Conservation (phyloP, 441 rosid genomes). For the Mallotus japonicus region DNA sequence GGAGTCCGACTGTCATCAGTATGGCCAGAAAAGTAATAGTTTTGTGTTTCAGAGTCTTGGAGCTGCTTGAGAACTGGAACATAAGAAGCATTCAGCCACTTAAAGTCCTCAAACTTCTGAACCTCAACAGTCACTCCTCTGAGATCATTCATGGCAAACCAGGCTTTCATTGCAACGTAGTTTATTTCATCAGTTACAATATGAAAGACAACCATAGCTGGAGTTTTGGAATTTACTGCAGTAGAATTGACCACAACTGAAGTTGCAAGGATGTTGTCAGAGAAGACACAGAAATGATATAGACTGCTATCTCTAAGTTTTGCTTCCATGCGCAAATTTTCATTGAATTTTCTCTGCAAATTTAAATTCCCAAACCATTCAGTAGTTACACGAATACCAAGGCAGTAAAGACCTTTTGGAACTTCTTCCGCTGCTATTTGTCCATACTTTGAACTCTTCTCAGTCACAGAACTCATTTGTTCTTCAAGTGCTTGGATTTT, state of each 20-base stretch:
- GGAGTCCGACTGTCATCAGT: constrained; percentile 73
- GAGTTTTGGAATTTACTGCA: constrained; percentile 55
- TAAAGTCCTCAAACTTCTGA: constrained; percentile 90
- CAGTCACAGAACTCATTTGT: constrained; percentile 61
- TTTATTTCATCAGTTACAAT: constrained; percentile 92
- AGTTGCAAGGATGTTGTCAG: constrained; percentile 81
- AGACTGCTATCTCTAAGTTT: constrained; percentile 60
- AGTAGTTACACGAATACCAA: constrained; percentile 78
- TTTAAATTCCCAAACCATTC: constrained; percentile 73
- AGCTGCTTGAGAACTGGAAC: constrained; percentile 98
- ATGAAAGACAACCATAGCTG: constrained; percentile 78
- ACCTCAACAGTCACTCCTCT: constrained; percentile 85
- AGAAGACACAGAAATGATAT: constrained; percentile 71
- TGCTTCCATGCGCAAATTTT: constrained; percentile 37
- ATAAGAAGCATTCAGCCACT: constrained; percentile 95
- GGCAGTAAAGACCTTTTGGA: constrained; percentile 93
- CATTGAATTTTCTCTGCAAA: constrained; percentile 44
- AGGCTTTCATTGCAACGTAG: constrained; percentile 84
- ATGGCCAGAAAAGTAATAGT: constrained; percentile 89
- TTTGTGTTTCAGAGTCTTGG: constrained; percentile 92
- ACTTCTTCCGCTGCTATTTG: constrained; percentile 99
- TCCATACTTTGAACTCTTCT: constrained; percentile 89
- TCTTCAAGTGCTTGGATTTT: constrained; percentile 80
- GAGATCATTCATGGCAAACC: constrained; percentile 74
- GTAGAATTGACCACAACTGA: constrained; percentile 84